phyloP scores from a whole-genome alignment of 768 basidiomycete genomes.

The Panellus pusillus region DNA sequence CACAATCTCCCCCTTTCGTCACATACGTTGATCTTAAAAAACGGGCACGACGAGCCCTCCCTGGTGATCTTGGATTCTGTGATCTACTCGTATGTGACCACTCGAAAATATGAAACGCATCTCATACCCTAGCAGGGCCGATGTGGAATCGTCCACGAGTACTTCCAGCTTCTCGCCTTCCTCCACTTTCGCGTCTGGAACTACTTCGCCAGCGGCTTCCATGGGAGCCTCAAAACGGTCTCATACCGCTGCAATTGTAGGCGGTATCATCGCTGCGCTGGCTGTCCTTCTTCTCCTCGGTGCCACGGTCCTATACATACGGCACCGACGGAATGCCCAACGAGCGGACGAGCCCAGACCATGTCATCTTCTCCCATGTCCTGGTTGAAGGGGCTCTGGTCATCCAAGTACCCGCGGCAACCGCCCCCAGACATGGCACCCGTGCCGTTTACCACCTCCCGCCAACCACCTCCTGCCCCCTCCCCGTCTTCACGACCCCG shows the following conservation, averaged over 20 bases:
- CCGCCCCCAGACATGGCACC: conserved; percentile 21
- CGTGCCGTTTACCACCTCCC: conserved; percentile 13
- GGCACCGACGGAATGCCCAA: conserved; percentile 21
- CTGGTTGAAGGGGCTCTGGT: conserved; percentile 1
- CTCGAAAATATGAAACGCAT: background rate
- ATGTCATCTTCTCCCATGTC: conserved; percentile 2
- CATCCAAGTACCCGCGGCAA: background rate
- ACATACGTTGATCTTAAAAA: conserved; percentile 16
- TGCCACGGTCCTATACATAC: conserved; percentile 23
- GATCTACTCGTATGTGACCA: conserved; percentile 14
- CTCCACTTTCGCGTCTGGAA: background rate
- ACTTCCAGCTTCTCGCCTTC: background rate
- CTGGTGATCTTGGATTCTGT: conserved; percentile 20
- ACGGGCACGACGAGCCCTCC: conserved; percentile 1
- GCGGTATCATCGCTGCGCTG: conserved; percentile 30
- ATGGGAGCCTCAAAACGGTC: background rate
- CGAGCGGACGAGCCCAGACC: conserved; percentile 13
- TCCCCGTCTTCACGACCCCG: conserved; percentile 1
- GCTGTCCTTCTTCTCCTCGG: conserved; percentile 25
- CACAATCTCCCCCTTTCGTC: background rate
- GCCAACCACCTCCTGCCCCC: background rate
- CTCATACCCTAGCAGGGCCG: background rate
- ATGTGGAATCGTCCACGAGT: background rate
- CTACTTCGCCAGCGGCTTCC: background rate
- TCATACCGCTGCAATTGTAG: conserved; percentile 26